These are phyloP conservation scores for Steccherinum ochraceum DNA, from an alignment of 768 basidiomycete species.

Conservation along the genomic window DNA sequence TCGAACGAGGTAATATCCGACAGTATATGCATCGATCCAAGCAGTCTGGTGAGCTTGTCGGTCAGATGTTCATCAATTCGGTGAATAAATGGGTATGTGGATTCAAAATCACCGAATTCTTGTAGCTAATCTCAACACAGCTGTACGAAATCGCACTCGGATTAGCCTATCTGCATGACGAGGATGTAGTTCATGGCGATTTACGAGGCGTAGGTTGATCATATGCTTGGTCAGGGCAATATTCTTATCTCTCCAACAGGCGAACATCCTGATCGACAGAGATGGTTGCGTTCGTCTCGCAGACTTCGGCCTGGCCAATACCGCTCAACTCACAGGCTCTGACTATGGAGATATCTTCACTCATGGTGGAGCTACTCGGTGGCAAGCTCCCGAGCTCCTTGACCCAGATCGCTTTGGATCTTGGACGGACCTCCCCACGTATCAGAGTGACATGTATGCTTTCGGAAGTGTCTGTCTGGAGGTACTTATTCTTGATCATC, in stretches of 20 bases:
- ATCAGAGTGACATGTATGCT: not conserved
- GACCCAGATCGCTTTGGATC: not conserved
- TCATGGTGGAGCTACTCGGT: not conserved
- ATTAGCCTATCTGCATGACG: conserved; percentile 1
- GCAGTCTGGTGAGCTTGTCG: not conserved
- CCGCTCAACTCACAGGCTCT: not conserved
- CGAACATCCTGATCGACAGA: conserved; percentile 3
- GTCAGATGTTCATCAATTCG: not conserved
- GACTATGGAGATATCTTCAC: not conserved
- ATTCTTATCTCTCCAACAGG: not conserved
- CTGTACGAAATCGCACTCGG: conserved; percentile 1
- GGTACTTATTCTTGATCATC: too few species aligned
- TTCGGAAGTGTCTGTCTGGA: conserved; percentile 5
- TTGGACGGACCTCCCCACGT: not conserved
- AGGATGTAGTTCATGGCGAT: conserved; percentile 4
- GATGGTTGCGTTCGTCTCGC: not conserved
- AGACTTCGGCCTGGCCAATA: conserved; percentile 4
- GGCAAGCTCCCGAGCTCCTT: conserved; percentile 1
- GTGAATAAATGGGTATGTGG: not conserved
- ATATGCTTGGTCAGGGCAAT: not conserved
- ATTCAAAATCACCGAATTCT: too few species aligned
- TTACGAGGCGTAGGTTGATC: conserved; percentile 2
- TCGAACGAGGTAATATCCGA: conserved; percentile 4
- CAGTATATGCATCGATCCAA: not conserved
- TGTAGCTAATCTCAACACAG: not conserved